Evolutionary conservation across 2,329 filamentous ascomycete genomes (phyloP).

Genomic region (Diplodia seriata): DNA sequence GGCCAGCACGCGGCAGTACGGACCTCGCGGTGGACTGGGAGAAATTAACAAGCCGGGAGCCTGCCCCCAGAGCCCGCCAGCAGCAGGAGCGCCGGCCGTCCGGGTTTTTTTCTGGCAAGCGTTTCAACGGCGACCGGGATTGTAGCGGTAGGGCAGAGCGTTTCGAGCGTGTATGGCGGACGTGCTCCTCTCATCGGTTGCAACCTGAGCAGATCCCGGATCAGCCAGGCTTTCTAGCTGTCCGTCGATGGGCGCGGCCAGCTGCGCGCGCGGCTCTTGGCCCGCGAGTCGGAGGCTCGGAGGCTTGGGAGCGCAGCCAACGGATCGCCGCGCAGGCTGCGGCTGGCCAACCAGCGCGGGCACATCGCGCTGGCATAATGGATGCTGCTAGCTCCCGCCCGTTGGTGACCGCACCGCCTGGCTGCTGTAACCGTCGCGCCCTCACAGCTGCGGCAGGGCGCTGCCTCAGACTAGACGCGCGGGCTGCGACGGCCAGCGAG

Average conservation of each 20-base stretch:
- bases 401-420: not conserved
- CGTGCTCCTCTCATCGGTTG: constrained; percentile 14
- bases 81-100: constrained; percentile 12
- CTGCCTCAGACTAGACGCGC: constrained; percentile 8
- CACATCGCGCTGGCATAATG: constrained; percentile 6
- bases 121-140: constrained; percentile 29
- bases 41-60: constrained; percentile 21
- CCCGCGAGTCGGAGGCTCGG: constrained; percentile 21
- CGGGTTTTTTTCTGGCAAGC: constrained; percentile 7
- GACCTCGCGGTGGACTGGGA: constrained; percentile 17
- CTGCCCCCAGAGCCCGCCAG: not conserved
- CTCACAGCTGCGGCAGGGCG: constrained; percentile 6
- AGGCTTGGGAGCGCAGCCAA: constrained; percentile 11
- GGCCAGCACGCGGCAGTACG: constrained; percentile 25
- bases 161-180: constrained; percentile 23
- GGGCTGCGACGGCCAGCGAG: not conserved
- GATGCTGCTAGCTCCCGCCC: constrained; percentile 14
- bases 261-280: constrained; percentile 13
- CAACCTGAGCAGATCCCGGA: constrained; percentile 22
- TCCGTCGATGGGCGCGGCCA: not conserved
- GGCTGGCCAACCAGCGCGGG: constrained; percentile 16
- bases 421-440: constrained; percentile 4
- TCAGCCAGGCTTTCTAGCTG: constrained; percentile 6
- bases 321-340: not conserved
- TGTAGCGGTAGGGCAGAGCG: constrained; percentile 18